Conservation (phyloP, 768 basidiomycete genomes). For the Leccinum broughii region DNA sequence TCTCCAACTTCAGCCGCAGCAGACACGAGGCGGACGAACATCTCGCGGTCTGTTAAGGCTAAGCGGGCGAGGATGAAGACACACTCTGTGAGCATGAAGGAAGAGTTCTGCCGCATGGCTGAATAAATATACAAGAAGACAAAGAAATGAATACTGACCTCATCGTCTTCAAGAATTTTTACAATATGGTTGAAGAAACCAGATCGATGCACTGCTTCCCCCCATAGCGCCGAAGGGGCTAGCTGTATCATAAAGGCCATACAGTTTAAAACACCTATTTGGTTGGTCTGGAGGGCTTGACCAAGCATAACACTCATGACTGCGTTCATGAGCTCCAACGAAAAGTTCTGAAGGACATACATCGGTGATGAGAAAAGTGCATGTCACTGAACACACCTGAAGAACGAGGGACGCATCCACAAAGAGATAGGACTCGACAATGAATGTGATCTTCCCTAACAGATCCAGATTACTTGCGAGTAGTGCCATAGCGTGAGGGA, state of each 20-base stretch:
- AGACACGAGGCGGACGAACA: constrained; percentile 72
- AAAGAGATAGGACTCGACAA: constrained; percentile 80
- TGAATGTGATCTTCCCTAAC: constrained; percentile 61
- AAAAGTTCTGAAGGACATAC: constrained; percentile 44
- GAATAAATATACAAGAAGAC: constrained; percentile 4
- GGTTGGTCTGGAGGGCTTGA: constrained; percentile 51
- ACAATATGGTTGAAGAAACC: constrained; percentile 70
- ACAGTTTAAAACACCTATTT: constrained; percentile 60
- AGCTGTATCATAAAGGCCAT: constrained; percentile 64
- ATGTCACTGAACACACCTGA: constrained; percentile 46
- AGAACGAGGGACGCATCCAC: constrained; percentile 62
- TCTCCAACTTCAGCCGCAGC: constrained; percentile 53
- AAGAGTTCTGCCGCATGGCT: constrained; percentile 28
- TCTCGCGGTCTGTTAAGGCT: constrained; percentile 58
- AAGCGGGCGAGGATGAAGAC: constrained; percentile 77
- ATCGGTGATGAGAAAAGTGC: constrained; percentile 4
- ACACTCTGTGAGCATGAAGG: constrained; percentile 58
- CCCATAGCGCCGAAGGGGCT: constrained; percentile 66
- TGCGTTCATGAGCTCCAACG: constrained; percentile 57
- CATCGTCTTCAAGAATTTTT: constrained; percentile 60
- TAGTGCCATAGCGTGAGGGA: constrained; percentile 61
- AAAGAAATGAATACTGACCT: constrained; percentile 44
- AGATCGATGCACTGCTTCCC: constrained; percentile 67
- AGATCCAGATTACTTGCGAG: constrained; percentile 72
- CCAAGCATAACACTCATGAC: constrained; percentile 52